Conservation (phyloP, 2,329 filamentous ascomycete species). For the Drechslerella coelobrocha region DNA sequence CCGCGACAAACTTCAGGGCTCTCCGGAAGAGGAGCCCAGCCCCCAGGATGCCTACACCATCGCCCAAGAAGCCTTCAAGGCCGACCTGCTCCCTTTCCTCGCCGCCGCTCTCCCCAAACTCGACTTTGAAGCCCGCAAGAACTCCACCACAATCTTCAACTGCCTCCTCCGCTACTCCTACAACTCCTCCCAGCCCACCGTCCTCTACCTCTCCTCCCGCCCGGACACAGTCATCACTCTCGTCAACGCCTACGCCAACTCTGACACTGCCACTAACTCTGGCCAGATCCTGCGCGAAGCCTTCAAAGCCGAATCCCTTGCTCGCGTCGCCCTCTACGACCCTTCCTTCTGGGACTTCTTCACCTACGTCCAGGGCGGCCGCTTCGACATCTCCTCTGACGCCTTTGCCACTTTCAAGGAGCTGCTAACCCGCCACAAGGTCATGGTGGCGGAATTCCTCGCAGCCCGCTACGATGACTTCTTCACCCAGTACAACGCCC, state of each 20-base stretch:
- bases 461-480: conserved; percentile 86
- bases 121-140: conserved; percentile 70
- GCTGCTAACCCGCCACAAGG: conserved; percentile 91
- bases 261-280: conserved; percentile 55
- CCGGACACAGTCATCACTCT: conserved; percentile 53
- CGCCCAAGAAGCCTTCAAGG: conserved; percentile 81
- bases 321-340: conserved; percentile 90
- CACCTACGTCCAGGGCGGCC: conserved; percentile 93
- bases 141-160: conserved; percentile 54
- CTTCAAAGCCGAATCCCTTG: conserved; percentile 86
- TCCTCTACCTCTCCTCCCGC: conserved; percentile 60
- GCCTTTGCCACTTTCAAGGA: conserved; percentile 98
- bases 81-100: conserved; percentile 85
- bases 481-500: conserved; percentile 86
- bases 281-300: conserved; percentile 56
- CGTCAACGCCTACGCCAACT: conserved; percentile 54
- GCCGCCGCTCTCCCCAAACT: conserved; percentile 82
- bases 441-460: conserved; percentile 85
- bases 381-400: conserved; percentile 95
- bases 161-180: conserved; percentile 81
- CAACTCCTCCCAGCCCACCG: conserved; percentile 72
- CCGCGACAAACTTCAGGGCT: conserved; percentile 92
- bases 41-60: conserved; percentile 88
- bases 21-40: conserved; percentile 86
- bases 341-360: conserved; percentile 98